Base-by-base conservation (phyloP, 176 grass and related monocot genomes). In the Ampelocalamus luodianensis region DNA sequence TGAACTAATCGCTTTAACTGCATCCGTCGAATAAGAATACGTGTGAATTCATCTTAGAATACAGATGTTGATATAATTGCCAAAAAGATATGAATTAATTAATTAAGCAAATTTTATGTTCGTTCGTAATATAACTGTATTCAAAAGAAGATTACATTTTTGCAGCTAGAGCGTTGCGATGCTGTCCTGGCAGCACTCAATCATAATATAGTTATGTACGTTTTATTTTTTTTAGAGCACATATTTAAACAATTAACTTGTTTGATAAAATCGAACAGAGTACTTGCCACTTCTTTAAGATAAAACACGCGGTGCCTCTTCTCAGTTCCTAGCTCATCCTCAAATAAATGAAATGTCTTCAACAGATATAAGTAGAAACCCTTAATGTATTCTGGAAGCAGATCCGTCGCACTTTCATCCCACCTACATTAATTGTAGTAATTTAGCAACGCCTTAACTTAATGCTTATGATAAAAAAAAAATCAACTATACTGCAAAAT, bases 301-400 rank as follows among this genome's bases (percentile, higher is more conserved):
- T 85, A 80, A 60, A 80, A 24, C 32, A 85, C 76, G 68, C n/a
- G 50, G 2, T 85, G 80, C 6, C 50, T 76, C 51, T 82, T 82
- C 71, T 74, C 29, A 75, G 39, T 26, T 29, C 87, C 76, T 32
- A 89, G 29, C 43, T 58, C 87, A 74, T 80, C 49, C 60, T 74
- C 81, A 79, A 89, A 80, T 27, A 59, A 85, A 39, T 49, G 17
- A 74, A 89, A 89, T 61, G 87, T 85, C 49, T 89, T 79, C 69
- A 85, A 34, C 1, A 75, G 3, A n/a, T 50, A 75, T 38, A 66
- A 6, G 69, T 85, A 85, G 82, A 89, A 80, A 58, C 77, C 76
- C 61, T 55, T 68, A 39, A 80, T 58, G 50, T 80, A 85, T 18
- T 73, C 71, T 32, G 87, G 87, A 79, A 89, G 87, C 22, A 89